Base-by-base conservation (phyloP, 805 yeast genomes). In the Tetrapisispora iriomotensis region DNA sequence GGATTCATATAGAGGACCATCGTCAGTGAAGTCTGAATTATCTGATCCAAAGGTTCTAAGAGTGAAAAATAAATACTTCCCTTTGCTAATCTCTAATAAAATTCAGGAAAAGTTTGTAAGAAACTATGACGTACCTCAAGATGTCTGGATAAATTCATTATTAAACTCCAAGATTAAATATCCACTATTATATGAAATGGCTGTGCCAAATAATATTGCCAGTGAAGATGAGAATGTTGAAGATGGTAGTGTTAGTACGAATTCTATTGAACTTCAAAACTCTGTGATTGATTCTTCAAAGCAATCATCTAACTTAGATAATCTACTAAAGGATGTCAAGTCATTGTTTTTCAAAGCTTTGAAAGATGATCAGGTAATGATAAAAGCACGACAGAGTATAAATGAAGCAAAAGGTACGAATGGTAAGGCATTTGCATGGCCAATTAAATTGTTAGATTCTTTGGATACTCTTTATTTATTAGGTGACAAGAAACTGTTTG, bases 391-490 rank as follows among this genome's bases (percentile, higher is more conserved):
- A 20, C 32, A 24, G n/a, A 27, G 29, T 17, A 15, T 34, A 8
- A 34, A 39, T 12, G 24, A 23, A 17, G 33, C 36, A 4, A 33
- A 33, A 15, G 36, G 36, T 3, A n/a, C n/a, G 6, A 27, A 33
- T 9, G 36, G 28, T 5, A 33, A 33, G n/a, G 36, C 28, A 6
- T 33, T 33, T 33, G 28, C 22, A 12, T 73, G 77, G 77, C 70
- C 75, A 5, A 58, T 73, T 4, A 65, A 74, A 2, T 34, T 68
- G 15, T 60, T 75, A 6, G 81, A 75, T 43, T 58, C 76, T 1
- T 48, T 76, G 26, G 81, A 75, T 46, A 68, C 79, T 1, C 49
- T 75, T 32, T 58, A 55, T 38, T 52, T 75, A n/a, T 64, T 74
- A 68, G 68, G 59, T 8, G 57, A 71, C 32, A 46, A 50, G 3